Base-by-base conservation (phyloP, 306 rosid genomes). In the Dalbergia cochinchinensis region DNA sequence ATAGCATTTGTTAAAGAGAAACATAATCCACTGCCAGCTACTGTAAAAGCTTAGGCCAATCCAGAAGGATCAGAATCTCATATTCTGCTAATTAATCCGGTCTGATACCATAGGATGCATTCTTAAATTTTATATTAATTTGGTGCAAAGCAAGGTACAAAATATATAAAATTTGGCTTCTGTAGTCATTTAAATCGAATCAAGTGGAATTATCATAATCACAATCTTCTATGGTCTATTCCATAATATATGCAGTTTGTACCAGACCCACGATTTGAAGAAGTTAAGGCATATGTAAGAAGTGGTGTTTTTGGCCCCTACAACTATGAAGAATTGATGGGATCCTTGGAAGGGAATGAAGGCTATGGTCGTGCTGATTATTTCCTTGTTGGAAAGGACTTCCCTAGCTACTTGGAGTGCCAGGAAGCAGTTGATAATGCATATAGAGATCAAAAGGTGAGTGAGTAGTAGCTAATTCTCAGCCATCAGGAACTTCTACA, bases 351-450 rank as follows among this genome's bases (percentile, higher is more conserved):
- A 87, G 99, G 96, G 72, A 90, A 91, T 80, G 97, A 92, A 88
- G 98, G 99, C 15, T 95, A 81, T 77, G 99, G 99, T 47, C 90
- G 87, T 44, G 98, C 90, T 62, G 99, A 95, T 83, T 95, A 95
- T 80, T 95, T 95, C 86, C 99, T 95, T 50, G 98, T 95, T 69
- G 99, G 96, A 57, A 85, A 92, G 77, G 98, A 95, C 93, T 95
- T 95, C 86, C 98, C 97, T 54, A 88, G 88, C 86, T 95, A 95
- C 81, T 66, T 95, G 44, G 97, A 91, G 80, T 92, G 97, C 81
- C 99, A 95, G 82, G 94, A 90, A 44, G 76, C 87, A 85, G 97
- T 92, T 69, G 99, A 95, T 55, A 81, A 91, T 81, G 96, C 97
- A 34, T 95, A 91, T 33, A 82, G 72, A 20, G 96, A 92, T 81